Evolutionary conservation across 768 basidiomycete species (phyloP), one percentile per base, ranked within the genome.

Genomic region (Brasilioporus rufonigricans): DNA sequence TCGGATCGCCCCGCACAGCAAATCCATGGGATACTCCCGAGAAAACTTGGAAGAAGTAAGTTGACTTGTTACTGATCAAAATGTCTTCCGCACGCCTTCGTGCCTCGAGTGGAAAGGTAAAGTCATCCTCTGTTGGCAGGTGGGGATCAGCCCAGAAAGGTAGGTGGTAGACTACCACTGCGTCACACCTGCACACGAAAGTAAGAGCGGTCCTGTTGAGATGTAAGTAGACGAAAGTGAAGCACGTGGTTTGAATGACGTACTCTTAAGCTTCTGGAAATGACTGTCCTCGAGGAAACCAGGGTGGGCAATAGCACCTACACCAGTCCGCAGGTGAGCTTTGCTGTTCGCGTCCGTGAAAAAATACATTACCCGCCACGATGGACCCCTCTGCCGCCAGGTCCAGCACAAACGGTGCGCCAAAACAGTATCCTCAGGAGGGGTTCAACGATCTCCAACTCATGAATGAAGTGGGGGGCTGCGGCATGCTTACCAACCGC

Each of bases 41-140:
- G 65, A 85, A 85, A 7, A 84, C 65, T 49, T 85, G 83, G 57
- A 83, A 70, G 49, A 80, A 73, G 64, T 84, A 86, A 1, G 68
- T 71, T 5, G 76, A 74, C 49, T 81, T 80, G 6, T 63, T 70
- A 35, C 74, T 74, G 4, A 75, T 70, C 31, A 86, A 64, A 12
- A 85, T 78, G 44, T 82, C 81, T 53, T 85, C 82, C 0, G 82
- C 82, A 2, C 74, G 73, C 32, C 79, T 77, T 45, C 83, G 79
- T 5, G 75, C 74, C n/a, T 75, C 74, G 7, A 74, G 52, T 1
- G 80, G 74, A 72, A 85, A 85, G 1, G 81, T 74, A 8, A 70
- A 64, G 62, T 85, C 83, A 13, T 66, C 69, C 66, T 85, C 83
- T 79, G 62, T 46, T 48, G 1, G 26, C 19, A 38, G 32, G 5